Percentiles rank a stretch among this genome's conserved stretches.
phyloP scores from a whole-genome alignment of 305 asterid species.

The Petunia hybrid region DNA sequence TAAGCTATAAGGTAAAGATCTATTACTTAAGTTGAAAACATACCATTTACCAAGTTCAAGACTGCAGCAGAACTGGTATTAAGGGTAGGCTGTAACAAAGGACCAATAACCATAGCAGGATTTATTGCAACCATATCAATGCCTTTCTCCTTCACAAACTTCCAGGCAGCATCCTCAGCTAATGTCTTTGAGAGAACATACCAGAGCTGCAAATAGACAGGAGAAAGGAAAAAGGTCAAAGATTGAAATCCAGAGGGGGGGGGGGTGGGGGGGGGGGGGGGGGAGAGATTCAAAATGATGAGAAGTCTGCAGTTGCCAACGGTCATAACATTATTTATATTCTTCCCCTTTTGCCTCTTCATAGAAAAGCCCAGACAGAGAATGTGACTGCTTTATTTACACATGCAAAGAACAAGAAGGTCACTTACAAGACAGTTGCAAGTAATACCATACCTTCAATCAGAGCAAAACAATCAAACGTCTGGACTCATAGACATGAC shows the following conservation, averaged over 20 bases:
- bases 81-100: constrained; percentile 74
- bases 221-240: neutral
- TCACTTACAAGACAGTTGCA: constrained; percentile 14
- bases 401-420: neutral
- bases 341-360: neutral
- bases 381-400: constrained; percentile 3
- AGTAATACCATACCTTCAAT: neutral
- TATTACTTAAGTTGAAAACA: constrained; percentile 27
- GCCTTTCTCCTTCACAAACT: constrained; percentile 71
- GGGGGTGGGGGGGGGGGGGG: neutral
- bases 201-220: constrained; percentile 58
- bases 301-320: neutral
- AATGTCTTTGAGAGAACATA: constrained; percentile 77
- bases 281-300: neutral
- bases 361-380: neutral
- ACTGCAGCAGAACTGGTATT: constrained; percentile 68
- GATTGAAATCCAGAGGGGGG: neutral
- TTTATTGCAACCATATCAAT: constrained; percentile 67
- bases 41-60: constrained; percentile 65
- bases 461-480: neutral
- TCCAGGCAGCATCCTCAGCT: constrained; percentile 91
- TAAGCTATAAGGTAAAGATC: neutral
- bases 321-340: neutral
- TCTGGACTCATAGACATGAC: neutral
- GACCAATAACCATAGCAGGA: constrained; percentile 80